Conservation (phyloP, 108 stramenopile species). For the Skeletonema tropicum region DNA sequence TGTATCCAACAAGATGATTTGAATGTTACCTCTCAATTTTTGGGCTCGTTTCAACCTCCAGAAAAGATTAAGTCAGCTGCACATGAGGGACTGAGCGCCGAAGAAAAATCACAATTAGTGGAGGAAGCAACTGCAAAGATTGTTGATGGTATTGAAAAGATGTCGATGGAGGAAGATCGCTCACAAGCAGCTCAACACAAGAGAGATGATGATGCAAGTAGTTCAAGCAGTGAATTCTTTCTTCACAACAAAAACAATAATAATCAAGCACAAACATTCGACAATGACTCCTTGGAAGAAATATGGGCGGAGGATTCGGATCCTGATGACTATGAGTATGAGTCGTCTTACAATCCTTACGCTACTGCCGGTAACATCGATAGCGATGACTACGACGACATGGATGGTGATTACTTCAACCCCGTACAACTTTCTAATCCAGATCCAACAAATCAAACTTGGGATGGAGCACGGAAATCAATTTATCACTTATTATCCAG, state of each 20-base stretch:
- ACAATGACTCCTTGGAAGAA: constrained; percentile 52
- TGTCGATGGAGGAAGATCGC: constrained; percentile 19
- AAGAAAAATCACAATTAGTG: constrained; percentile 23
- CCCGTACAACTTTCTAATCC: constrained; percentile 33
- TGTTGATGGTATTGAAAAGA: constrained; percentile 29
- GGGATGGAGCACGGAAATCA: constrained; percentile 37
- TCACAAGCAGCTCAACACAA: neutral
- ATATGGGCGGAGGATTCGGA: constrained; percentile 59
- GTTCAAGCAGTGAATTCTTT: constrained; percentile 37
- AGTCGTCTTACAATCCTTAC: constrained; percentile 22
- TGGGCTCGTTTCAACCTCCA: constrained; percentile 47
- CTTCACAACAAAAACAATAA: constrained; percentile 20
- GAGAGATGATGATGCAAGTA: constrained; percentile 21
- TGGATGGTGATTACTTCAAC: constrained; percentile 20
- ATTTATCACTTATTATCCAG: constrained; percentile 34
- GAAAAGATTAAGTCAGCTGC: neutral
- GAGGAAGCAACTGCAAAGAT: constrained; percentile 38
- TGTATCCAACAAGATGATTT: constrained; percentile 49
- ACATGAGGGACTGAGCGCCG: constrained; percentile 3
- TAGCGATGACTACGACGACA: constrained; percentile 5
- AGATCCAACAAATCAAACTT: constrained; percentile 28
- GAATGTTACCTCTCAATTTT: constrained; percentile 21
- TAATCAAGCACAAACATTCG: neutral
- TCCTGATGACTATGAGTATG: constrained; percentile 53
- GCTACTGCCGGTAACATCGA: neutral